These are phyloP conservation scores for Boletus subcaerulescens DNA, from an alignment of 768 basidiomycete species.

Conservation along the genomic window DNA sequence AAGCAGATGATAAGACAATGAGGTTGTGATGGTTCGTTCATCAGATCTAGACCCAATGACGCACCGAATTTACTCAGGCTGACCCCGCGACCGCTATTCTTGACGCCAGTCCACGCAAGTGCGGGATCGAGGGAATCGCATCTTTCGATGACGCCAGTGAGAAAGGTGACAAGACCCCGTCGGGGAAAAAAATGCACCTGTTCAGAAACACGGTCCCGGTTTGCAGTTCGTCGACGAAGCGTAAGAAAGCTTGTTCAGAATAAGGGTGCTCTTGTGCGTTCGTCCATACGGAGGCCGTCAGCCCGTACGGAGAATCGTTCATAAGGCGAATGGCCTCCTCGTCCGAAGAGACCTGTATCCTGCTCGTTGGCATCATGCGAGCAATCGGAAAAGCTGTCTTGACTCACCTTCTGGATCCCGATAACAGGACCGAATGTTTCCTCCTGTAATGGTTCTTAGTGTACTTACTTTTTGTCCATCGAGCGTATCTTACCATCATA, in stretches of 20 bases:
- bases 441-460: slow-evolving; percentile 42
- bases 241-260: slow-evolving; percentile 68
- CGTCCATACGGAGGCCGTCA: slow-evolving; percentile 96
- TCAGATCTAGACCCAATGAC: slow-evolving; percentile 17
- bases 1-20: neutral
- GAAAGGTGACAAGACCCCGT: neutral
- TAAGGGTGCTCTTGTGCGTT: slow-evolving; percentile 54
- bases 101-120: slow-evolving; percentile 91
- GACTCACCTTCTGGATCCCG: slow-evolving; percentile 82
- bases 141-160: slow-evolving; percentile 33
- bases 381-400: neutral
- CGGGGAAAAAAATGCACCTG: slow-evolving; percentile 39
- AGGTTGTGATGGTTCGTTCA: neutral
- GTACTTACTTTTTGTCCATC: neutral
- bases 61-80: slow-evolving; percentile 87
- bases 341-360: slow-evolving; percentile 69
- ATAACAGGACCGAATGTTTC: slow-evolving; percentile 94
- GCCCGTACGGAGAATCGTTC: slow-evolving; percentile 95
- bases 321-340: slow-evolving; percentile 87
- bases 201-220: slow-evolving; percentile 95
- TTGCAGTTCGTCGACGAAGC: slow-evolving; percentile 63
- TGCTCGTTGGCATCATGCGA: neutral
- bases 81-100: slow-evolving; percentile 88
- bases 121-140: slow-evolving; percentile 93
- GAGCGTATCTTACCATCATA: slow-evolving; percentile 62